A percentile compares a stretch with the other conserved stretches of the same genome.
phyloP scores from a whole-genome alignment of 306 rosid genomes.

The Dryas alaskensis region DNA sequence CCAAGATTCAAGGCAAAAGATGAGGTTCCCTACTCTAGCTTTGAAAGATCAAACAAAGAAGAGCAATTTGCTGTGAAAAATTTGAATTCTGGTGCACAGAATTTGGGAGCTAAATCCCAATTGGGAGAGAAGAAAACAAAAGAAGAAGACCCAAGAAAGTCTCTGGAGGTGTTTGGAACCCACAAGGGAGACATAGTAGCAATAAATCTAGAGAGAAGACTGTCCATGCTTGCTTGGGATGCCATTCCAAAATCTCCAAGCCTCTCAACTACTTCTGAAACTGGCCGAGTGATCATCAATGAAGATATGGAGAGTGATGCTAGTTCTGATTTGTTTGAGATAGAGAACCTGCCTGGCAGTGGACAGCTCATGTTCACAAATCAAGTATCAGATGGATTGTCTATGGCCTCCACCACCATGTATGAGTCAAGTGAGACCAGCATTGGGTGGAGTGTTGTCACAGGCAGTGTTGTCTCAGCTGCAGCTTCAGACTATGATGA shows the following conservation, averaged over 20 bases:
- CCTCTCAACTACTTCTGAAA: slow-evolving; percentile 8
- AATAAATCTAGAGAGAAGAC: slow-evolving; percentile 39
- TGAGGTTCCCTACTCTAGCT: slow-evolving; percentile 6
- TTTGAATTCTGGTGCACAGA: slow-evolving; percentile 19
- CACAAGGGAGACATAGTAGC: slow-evolving; percentile 29
- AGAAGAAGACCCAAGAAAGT: slow-evolving; percentile 31
- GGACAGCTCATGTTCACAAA: slow-evolving; percentile 10
- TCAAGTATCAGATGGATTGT: slow-evolving; percentile 30
- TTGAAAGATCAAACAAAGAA: slow-evolving; percentile 28
- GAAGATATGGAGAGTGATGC: slow-evolving; percentile 45
- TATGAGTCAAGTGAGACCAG: slow-evolving; percentile 42
- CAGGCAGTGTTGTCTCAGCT: slow-evolving; percentile 24
- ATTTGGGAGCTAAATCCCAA: slow-evolving; percentile 7
- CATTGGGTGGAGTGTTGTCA: slow-evolving; percentile 42
- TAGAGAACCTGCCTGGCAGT: slow-evolving; percentile 33
- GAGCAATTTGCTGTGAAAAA: slow-evolving; percentile 19
- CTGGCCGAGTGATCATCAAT: neutral
- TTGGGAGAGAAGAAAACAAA: slow-evolving; percentile 10
- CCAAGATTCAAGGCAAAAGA: slow-evolving; percentile 17
- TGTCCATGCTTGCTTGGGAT: slow-evolving; percentile 45
- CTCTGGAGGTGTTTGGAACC: slow-evolving; percentile 45
- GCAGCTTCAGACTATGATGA: slow-evolving; percentile 23
- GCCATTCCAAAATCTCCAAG: slow-evolving; percentile 44
- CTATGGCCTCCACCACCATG: slow-evolving; percentile 21
- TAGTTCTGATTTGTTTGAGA: slow-evolving; percentile 56